Evolutionary conservation across 108 stramenopile species (phyloP).

Genomic region (Chaetoceros tenuissimus): DNA sequence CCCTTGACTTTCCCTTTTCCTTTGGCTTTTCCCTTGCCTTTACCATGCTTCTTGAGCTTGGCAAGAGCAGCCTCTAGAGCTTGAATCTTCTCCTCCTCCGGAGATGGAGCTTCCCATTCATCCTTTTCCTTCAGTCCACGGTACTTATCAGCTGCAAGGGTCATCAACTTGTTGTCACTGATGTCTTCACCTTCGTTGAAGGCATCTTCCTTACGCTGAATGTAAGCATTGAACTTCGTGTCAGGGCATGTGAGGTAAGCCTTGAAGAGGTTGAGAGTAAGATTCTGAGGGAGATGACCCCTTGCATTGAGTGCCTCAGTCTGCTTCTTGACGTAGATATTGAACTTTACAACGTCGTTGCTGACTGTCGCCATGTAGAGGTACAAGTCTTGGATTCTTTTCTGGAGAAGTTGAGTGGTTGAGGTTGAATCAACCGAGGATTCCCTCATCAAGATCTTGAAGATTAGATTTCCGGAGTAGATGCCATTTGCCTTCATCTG

Average conservation of each 20-base stretch:
- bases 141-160: background rate
- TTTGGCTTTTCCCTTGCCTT: background rate
- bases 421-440: conserved; percentile 14
- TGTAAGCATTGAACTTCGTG: conserved; percentile 9
- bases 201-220: conserved; percentile 1
- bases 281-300: conserved; percentile 6
- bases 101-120: conserved; percentile 7
- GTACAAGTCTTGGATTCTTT: conserved; percentile 14
- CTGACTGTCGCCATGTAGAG: conserved; percentile 10
- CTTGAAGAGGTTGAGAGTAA: conserved; percentile 26
- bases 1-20: too few species aligned
- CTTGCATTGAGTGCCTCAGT: conserved; percentile 8
- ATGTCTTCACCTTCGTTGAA: conserved; percentile 6
- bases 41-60: background rate
- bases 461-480: conserved; percentile 4
- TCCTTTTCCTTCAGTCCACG: background rate
- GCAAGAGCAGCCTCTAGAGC: too few species aligned
- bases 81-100: background rate
- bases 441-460: conserved; percentile 22
- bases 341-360: conserved; percentile 20
- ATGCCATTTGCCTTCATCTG: background rate
- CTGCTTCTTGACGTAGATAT: conserved; percentile 12
- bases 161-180: conserved; percentile 3
- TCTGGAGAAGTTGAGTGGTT: conserved; percentile 8
- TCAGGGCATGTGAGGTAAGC: too few species aligned